phyloP scores from a whole-genome alignment of 495 filamentous ascomycete genomes.

The Cudoniella acicularis region DNA sequence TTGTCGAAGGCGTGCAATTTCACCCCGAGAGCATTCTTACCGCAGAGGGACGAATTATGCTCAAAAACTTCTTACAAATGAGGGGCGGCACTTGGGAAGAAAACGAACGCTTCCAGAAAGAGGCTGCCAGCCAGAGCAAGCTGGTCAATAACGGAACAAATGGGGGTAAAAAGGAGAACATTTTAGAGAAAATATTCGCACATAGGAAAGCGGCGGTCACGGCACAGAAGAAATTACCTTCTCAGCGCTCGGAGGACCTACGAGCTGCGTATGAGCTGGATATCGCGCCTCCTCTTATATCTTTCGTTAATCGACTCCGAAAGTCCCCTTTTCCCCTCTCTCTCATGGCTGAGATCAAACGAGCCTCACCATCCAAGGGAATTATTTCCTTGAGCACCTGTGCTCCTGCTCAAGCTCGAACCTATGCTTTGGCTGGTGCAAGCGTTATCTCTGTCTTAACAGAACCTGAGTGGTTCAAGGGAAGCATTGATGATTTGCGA shows the following conservation, averaged over 20 bases:
- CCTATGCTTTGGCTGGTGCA: slow-evolving; percentile 89
- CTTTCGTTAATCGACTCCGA: slow-evolving; percentile 74
- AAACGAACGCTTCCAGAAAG: slow-evolving; percentile 54
- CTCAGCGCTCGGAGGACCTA: slow-evolving; percentile 78
- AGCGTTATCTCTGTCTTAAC: slow-evolving; percentile 97
- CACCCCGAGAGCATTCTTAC: slow-evolving; percentile 97
- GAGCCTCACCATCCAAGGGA: slow-evolving; percentile 94
- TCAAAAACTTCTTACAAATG: slow-evolving; percentile 86
- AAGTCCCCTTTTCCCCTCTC: slow-evolving; percentile 77
- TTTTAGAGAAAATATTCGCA: slow-evolving; percentile 88
- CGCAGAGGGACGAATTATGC: slow-evolving; percentile 79
- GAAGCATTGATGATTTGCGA: slow-evolving; percentile 89
- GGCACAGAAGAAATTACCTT: slow-evolving; percentile 81
- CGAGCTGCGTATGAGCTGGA: slow-evolving; percentile 81
- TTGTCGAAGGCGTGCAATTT: slow-evolving; percentile 93
- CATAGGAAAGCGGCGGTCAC: slow-evolving; percentile 74
- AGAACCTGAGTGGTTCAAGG: slow-evolving; percentile 98
- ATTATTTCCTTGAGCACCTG: slow-evolving; percentile 83
- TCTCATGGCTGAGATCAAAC: slow-evolving; percentile 95
- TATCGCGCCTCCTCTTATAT: slow-evolving; percentile 79
- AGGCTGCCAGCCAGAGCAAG: slow-evolving; percentile 22
- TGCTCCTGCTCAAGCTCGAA: slow-evolving; percentile 84
- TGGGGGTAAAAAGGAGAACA: slow-evolving; percentile 66
- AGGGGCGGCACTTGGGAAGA: slow-evolving; percentile 87
- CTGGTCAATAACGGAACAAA: slow-evolving; percentile 24